Base-by-base conservation (phyloP, 352 stramenopile species). In the Thalassiosira hispida region DNA sequence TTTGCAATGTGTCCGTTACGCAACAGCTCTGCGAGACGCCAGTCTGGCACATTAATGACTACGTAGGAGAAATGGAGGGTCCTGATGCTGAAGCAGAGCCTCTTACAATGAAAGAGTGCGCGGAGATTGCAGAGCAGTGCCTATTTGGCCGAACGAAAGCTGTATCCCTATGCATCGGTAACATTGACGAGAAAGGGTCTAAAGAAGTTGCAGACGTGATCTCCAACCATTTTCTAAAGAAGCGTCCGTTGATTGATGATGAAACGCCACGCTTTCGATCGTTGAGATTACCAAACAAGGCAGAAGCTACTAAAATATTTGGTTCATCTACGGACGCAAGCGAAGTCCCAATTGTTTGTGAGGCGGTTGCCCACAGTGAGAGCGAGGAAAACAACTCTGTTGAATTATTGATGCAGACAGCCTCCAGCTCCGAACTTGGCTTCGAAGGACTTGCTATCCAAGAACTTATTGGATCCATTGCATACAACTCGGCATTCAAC, bases 401-500 rank as follows among this genome's bases (percentile, higher is more conserved):
- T 0, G 89, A 94, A 68, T 16, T 91, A 0, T 80, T 85, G 31
- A 67, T 94, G 14, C 89, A 94, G 82, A 75, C 77, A 47, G 87
- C 79, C 33, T 86, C 67, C 25, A 88, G 87, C 42, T 69, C 68
- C 5, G 75, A 83, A 47, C 52, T 94, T 23, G 87, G 84, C 14
- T 91, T 84, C 49, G 79, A 91, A 79, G 89, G 89, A 18, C 69
- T 91, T 42, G 85, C 80, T n/a, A 81, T 91, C 23, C 61, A 93
- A 23, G 83, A 93, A 69, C 51, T 94, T n/a, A 90, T 94, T 56
- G 68, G 71, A 51, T 84, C 86, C 25, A 85, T 94, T 49, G 85
- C 87, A 11, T 93, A 92, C 64, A 91, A 87, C 64, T 91, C 83
- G 42, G 89, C 89, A 47, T 94, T 90, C 72, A 91, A 88, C 68